Evolutionary conservation across 306 rosid species (phyloP).

Genomic region (Astragalus glycyphyllos): DNA sequence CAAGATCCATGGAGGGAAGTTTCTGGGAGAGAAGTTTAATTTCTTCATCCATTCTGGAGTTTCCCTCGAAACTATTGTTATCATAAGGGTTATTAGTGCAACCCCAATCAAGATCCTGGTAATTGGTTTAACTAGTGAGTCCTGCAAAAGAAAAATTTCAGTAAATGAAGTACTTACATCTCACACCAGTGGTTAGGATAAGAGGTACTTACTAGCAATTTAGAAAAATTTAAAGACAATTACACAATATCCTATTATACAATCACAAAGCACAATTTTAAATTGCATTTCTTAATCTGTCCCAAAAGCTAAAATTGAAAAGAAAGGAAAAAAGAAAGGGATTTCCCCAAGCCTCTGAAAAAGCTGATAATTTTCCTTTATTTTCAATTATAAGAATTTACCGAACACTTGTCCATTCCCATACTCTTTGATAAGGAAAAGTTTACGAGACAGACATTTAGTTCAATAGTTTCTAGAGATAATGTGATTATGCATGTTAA

Average conservation of each 20-base stretch:
- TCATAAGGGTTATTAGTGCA: constrained; percentile 65
- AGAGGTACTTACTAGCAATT: not conserved
- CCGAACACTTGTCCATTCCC: not conserved
- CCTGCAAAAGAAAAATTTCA: constrained; percentile 54
- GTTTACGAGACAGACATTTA: not conserved
- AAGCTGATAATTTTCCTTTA: not conserved
- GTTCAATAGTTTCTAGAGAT: not conserved
- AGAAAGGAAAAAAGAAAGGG: not conserved
- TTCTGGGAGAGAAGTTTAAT: constrained; percentile 58
- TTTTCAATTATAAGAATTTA: not conserved
- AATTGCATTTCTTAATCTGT: not conserved
- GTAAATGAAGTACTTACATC: not conserved
- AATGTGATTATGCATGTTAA: not conserved
- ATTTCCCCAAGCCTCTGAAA: not conserved
- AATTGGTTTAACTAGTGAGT: constrained; percentile 78
- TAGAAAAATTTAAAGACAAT: not conserved
- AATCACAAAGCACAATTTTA: not conserved
- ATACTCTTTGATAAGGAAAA: not conserved
- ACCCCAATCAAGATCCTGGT: constrained; percentile 86
- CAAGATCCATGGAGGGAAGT: constrained; percentile 88
- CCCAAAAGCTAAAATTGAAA: constrained; percentile 12
- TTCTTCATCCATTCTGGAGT: constrained; percentile 74
- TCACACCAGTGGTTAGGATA: constrained; percentile 8
- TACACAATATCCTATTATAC: not conserved
- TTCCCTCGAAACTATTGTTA: constrained; percentile 63